A percentile compares a stretch with the other conserved stretches of the same genome.
phyloP scores from a whole-genome alignment of 2,329 filamentous ascomycete species.

The Diaporthe amygdali region DNA sequence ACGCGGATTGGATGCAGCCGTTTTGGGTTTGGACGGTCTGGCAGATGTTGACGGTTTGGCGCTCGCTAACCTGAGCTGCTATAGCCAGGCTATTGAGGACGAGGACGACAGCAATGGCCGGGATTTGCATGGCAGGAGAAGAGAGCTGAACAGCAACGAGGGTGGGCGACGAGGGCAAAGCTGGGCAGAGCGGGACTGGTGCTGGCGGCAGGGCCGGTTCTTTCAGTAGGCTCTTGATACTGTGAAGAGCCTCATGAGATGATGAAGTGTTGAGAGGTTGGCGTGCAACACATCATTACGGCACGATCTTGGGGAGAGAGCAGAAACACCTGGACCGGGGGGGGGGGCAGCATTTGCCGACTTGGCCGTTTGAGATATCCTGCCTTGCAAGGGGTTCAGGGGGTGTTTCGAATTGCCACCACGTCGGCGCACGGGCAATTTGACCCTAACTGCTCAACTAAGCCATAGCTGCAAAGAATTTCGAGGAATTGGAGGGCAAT shows the following conservation, averaged over 20 bases:
- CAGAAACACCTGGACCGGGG: background rate
- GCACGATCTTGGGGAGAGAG: background rate
- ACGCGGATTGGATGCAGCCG: slow-evolving; percentile 13
- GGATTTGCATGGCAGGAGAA: background rate
- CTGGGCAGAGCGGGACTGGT: background rate
- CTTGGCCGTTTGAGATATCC: slow-evolving; percentile 3
- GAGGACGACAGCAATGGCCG: background rate
- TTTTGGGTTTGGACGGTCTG: slow-evolving; percentile 6
- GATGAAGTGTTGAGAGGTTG: background rate
- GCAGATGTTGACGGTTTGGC: slow-evolving; percentile 9
- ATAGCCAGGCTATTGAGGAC: background rate
- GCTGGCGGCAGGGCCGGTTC: background rate
- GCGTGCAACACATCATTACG: background rate
- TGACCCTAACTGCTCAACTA: background rate
- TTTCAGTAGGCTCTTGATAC: background rate
- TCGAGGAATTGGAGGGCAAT: background rate
- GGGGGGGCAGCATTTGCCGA: background rate
- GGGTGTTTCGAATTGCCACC: slow-evolving; percentile 12
- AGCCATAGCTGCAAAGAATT: background rate
- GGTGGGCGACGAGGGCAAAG: background rate
- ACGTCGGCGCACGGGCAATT: background rate
- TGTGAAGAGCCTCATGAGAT: background rate
- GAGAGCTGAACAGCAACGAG: background rate
- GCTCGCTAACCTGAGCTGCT: background rate
- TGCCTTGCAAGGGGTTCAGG: slow-evolving; percentile 8